Percentiles rank a stretch among this genome's conserved stretches.
Conservation (phyloP, 257 asterid genomes). For the Eucommia ulmoides region DNA sequence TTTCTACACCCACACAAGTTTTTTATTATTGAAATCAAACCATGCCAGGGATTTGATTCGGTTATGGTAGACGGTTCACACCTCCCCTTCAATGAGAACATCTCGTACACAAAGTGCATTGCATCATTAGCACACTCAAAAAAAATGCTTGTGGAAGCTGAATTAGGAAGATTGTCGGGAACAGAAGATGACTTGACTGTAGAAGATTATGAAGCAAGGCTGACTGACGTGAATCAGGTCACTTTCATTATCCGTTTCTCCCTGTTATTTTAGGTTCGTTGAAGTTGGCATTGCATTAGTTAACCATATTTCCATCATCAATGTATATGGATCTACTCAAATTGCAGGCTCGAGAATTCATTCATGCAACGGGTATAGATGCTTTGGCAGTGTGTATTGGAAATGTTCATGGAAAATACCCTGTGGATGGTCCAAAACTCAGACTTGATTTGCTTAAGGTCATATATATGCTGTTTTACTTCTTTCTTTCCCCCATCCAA, state of each 20-base stretch:
- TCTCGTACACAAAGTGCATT: constrained; percentile 64
- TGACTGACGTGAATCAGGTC: constrained; percentile 86
- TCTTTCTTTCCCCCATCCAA: background rate
- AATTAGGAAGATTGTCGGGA: constrained; percentile 95
- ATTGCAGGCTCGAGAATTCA: constrained; percentile 87
- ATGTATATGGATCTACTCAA: constrained; percentile 3
- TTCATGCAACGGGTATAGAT: constrained; percentile 74
- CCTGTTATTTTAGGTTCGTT: background rate
- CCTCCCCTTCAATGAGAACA: constrained; percentile 60
- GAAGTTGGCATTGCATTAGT: constrained; percentile 5
- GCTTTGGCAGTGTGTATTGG: constrained; percentile 97
- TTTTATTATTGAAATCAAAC: too few species aligned
- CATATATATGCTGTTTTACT: constrained; percentile 10
- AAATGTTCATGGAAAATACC: constrained; percentile 93
- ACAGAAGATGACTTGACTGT: constrained; percentile 91
- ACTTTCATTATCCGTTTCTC: background rate
- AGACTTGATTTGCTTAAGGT: constrained; percentile 94
- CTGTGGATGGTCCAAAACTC: constrained; percentile 75
- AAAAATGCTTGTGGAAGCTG: constrained; percentile 78
- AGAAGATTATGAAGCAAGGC: constrained; percentile 79
- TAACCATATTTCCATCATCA: constrained; percentile 5
- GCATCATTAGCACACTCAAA: constrained; percentile 48
- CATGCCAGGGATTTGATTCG: constrained; percentile 78
- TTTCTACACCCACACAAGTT: too few species aligned
- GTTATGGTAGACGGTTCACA: constrained; percentile 96